phyloP scores from a whole-genome alignment of 352 stramenopile genomes.

The Globisporangium nunn region DNA sequence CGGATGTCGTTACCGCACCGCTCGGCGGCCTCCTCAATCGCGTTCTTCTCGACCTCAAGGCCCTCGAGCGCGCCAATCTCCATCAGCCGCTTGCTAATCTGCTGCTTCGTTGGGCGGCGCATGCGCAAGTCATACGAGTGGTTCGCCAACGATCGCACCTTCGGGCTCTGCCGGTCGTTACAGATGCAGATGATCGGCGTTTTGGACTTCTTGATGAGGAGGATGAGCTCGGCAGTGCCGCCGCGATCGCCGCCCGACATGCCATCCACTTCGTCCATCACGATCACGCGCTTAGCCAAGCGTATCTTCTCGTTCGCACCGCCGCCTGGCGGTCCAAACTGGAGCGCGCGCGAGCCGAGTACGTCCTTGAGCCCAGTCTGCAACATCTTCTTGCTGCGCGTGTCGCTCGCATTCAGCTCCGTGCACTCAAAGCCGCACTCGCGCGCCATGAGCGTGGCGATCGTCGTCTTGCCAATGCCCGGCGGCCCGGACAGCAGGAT shows the following conservation, averaged over 20 bases:
- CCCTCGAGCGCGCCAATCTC: slow-evolving; percentile 89
- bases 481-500: slow-evolving; percentile 95
- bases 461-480: slow-evolving; percentile 95
- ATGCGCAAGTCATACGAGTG: slow-evolving; percentile 97
- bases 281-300: slow-evolving; percentile 87
- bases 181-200: slow-evolving; percentile 99
- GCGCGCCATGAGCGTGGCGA: slow-evolving; percentile 89
- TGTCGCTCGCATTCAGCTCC: slow-evolving; percentile 98
- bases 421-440: slow-evolving; percentile 91
- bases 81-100: slow-evolving; percentile 90
- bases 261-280: slow-evolving; percentile 99
- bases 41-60: slow-evolving; percentile 93
- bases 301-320: slow-evolving; percentile 45
- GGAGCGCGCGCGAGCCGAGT: slow-evolving; percentile 89
- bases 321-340: slow-evolving; percentile 44
- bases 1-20: slow-evolving; percentile 97
- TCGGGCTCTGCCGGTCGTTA: slow-evolving; percentile 96
- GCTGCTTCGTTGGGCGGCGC: slow-evolving; percentile 88
- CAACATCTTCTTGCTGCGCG: slow-evolving; percentile 95
- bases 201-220: slow-evolving; percentile 98
- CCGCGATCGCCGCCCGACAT: slow-evolving; percentile 96
- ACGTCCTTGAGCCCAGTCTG: slow-evolving; percentile 87
- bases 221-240: slow-evolving; percentile 97
- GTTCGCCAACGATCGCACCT: slow-evolving; percentile 93
- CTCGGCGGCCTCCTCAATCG: slow-evolving; percentile 94